Evolutionary conservation across 169 alveolate genomes (phyloP), one percentile per base, ranked within the genome.

Genomic region (Eimeria praecox): DNA sequence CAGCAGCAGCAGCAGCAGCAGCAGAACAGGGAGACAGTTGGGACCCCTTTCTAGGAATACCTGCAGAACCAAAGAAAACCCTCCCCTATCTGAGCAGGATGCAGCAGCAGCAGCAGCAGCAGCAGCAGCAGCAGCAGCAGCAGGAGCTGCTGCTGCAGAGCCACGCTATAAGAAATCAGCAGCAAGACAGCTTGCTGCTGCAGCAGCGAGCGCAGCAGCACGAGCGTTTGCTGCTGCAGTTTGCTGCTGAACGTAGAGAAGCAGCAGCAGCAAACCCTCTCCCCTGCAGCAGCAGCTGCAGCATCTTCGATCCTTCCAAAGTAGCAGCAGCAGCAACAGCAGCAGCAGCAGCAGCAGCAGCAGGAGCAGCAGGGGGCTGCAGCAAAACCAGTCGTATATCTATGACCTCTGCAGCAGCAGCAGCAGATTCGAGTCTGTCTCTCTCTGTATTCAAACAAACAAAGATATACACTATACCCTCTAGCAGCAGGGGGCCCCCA

Each of bases 201-300:
- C 80, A 42, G 87, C 87, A 77, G 59, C 87, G 16, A 33, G 87
- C 87, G 3, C 59, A 4, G 87, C 87, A 77, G 87, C 87, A 77
- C 62, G 38, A 77, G 30, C 87, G 87, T 27, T 27, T 77, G 52
- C 87, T 77, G 52, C 87, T 10, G 87, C 52, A 77, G 87, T 22
- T 77, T 33, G 46, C 59, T 12, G 87, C 87, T 22, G 87, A 77
- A 44, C 87, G 87, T 59, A n/a, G n/a, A n/a, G 30, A 8, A 42
- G 87, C 87, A 77, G 87, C 87, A 35, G n/a, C 62, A 77, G 87
- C 87, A 35, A 3, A 5, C 16, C 87, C 87, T 1, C 87, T 77
- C 59, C 59, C 87, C 2, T 8, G 33, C 87, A 77, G 59, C 87
- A 44, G 87, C 62, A 9, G 87, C 87, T 77, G 87, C 62, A 35